Conservation (phyloP, 495 filamentous ascomycete genomes). For the Annulohypoxylon nitens region DNA sequence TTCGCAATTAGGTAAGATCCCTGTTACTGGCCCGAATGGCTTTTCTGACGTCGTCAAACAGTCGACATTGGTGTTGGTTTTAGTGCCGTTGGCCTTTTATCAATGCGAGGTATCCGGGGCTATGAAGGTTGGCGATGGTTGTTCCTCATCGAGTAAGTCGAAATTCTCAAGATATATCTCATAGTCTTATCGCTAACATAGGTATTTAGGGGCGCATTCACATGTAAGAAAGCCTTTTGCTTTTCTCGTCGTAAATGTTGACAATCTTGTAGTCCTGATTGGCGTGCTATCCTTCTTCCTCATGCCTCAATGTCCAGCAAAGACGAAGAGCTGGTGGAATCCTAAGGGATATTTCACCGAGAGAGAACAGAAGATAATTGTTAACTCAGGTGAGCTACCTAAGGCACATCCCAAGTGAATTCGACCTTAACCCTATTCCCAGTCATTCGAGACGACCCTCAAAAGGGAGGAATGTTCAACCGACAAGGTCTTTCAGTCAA, state of each 20-base stretch:
- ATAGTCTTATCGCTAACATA: conserved; percentile 16
- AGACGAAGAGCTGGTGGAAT: conserved; percentile 70
- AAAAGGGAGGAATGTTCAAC: conserved; percentile 71
- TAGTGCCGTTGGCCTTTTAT: conserved; percentile 78
- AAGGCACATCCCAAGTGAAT: neutral
- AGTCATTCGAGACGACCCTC: conserved; percentile 77
- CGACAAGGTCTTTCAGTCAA: conserved; percentile 72
- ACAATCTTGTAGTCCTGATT: conserved; percentile 58
- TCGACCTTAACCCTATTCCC: conserved; percentile 16
- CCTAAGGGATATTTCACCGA: conserved; percentile 77
- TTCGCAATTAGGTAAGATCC: conserved; percentile 42
- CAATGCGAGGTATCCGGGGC: conserved; percentile 69
- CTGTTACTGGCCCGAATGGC: neutral
- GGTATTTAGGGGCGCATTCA: conserved; percentile 34
- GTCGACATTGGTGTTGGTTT: conserved; percentile 77
- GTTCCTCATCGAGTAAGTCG: conserved; percentile 66
- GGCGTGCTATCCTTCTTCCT: conserved; percentile 74
- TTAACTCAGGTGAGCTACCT: conserved; percentile 65
- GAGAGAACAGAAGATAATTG: conserved; percentile 76
- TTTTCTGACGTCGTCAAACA: conserved; percentile 14
- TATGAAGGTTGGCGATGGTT: conserved; percentile 79
- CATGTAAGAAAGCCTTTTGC: conserved; percentile 29
- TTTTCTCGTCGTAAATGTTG: neutral
- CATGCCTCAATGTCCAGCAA: conserved; percentile 78
- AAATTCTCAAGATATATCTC: neutral